Evolutionary conservation across 176 grass and related monocot species (phyloP).

Genomic region (Phragmites australis): DNA sequence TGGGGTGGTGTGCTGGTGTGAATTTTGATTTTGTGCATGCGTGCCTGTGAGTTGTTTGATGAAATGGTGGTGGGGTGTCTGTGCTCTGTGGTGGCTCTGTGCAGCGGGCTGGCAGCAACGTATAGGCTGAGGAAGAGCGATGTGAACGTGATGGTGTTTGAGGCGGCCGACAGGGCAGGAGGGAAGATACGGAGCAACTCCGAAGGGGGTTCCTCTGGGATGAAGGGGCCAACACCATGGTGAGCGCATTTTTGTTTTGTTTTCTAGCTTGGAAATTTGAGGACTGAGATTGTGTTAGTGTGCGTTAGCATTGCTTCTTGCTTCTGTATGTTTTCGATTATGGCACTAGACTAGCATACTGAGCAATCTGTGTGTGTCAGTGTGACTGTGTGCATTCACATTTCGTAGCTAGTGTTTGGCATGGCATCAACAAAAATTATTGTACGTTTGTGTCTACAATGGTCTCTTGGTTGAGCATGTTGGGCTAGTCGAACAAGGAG

Average conservation of each 20-base stretch:
- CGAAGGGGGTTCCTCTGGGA: constrained; percentile 86
- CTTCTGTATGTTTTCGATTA: background rate
- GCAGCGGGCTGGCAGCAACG: constrained; percentile 85
- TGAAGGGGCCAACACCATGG: constrained; percentile 99
- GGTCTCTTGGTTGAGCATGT: background rate
- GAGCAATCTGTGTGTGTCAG: background rate
- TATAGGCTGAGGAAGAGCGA: constrained; percentile 82
- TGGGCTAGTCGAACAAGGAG: background rate
- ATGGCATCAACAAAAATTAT: background rate
- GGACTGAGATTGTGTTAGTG: background rate
- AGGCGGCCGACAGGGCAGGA: constrained; percentile 67
- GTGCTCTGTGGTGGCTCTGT: background rate
- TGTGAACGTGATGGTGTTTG: constrained; percentile 76
- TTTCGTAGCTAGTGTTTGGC: background rate
- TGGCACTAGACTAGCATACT: background rate
- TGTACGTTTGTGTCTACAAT: background rate
- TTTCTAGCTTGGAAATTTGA: background rate
- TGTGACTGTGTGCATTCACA: background rate
- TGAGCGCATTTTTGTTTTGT: constrained; percentile 34
- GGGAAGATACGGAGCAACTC: constrained; percentile 88
- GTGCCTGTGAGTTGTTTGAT: constrained; percentile 37
- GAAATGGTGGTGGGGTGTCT: constrained; percentile 14
- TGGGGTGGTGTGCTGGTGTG: background rate
- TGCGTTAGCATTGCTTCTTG: background rate
- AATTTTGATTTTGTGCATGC: background rate